Percentiles rank a stretch among this genome's conserved stretches.
phyloP scores from a whole-genome alignment of 2,329 filamentous ascomycete genomes.

The Colletotrichum sp. region DNA sequence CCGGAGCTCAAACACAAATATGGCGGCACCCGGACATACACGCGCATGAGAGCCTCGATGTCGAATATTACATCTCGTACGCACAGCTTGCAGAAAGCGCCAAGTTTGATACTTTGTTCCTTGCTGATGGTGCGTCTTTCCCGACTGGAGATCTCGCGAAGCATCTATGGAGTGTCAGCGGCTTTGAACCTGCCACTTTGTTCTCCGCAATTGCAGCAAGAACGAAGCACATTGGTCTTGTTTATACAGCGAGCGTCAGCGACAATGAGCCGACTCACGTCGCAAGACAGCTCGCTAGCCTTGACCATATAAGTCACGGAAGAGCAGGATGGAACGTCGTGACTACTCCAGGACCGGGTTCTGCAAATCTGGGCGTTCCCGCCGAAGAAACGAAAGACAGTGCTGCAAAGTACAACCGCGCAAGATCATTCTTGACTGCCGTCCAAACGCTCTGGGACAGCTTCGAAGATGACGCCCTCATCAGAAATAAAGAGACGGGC shows the following conservation, averaged over 20 bases:
- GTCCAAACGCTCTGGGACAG: background rate
- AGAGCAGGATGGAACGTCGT: background rate
- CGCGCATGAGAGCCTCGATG: slow-evolving; percentile 12
- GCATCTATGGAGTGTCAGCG: background rate
- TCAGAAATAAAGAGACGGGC: background rate
- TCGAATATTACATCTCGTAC: slow-evolving; percentile 14
- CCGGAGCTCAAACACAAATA: slow-evolving; percentile 2
- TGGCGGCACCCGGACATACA: slow-evolving; percentile 8
- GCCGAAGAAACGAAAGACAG: background rate
- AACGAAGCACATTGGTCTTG: background rate
- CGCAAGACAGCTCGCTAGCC: background rate
- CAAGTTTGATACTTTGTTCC: slow-evolving; percentile 5
- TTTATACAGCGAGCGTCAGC: slow-evolving; percentile 2
- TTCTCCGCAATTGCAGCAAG: background rate
- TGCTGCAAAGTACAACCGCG: background rate
- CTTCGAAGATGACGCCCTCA: background rate
- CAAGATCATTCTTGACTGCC: background rate
- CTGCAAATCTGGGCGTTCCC: background rate
- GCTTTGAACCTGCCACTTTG: background rate
- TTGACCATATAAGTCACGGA: background rate
- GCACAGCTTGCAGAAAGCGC: slow-evolving; percentile 13
- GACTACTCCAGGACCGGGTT: background rate
- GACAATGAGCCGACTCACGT: background rate
- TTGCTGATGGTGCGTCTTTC: slow-evolving; percentile 1
- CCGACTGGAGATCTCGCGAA: background rate